These are phyloP conservation scores for Penicillium sp. DNA, from an alignment of 2,329 filamentous ascomycete species.

Conservation along the genomic window DNA sequence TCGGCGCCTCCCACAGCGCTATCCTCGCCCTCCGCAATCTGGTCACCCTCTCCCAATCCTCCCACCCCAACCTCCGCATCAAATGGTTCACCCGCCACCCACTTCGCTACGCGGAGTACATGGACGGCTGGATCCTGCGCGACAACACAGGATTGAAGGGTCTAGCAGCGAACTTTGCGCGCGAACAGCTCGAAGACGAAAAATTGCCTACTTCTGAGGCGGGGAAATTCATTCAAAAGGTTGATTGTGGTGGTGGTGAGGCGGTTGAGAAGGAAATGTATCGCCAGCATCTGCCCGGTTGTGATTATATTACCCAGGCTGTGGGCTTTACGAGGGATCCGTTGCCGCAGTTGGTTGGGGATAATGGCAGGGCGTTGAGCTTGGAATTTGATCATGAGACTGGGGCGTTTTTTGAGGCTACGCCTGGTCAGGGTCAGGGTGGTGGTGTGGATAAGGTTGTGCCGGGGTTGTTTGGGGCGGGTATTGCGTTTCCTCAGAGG, in stretches of 20 bases:
- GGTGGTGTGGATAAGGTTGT: conserved; percentile 49
- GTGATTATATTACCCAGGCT: conserved; percentile 61
- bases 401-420: conserved; percentile 53
- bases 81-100: conserved; percentile 67
- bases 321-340: conserved; percentile 61
- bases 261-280: conserved; percentile 51
- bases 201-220: conserved; percentile 52
- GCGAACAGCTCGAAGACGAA: conserved; percentile 61
- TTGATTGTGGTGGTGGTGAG: conserved; percentile 48
- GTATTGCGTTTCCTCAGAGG: conserved; percentile 66
- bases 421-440: no score
- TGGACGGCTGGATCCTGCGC: conserved; percentile 66
- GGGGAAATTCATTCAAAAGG: conserved; percentile 51
- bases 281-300: conserved; percentile 51
- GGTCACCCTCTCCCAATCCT: conserved; percentile 55
- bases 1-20: conserved; percentile 67
- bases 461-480: conserved; percentile 62
- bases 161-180: conserved; percentile 63
- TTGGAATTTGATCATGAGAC: conserved; percentile 38
- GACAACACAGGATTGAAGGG: conserved; percentile 71
- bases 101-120: conserved; percentile 65
- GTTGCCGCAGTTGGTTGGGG: conserved; percentile 51
- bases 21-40: conserved; percentile 67
- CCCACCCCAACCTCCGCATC: conserved; percentile 59
- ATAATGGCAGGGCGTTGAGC: conserved; percentile 33